These are phyloP conservation scores for Phytophthora cactorum DNA, from an alignment of 352 stramenopile genomes.

Conservation along the genomic window DNA sequence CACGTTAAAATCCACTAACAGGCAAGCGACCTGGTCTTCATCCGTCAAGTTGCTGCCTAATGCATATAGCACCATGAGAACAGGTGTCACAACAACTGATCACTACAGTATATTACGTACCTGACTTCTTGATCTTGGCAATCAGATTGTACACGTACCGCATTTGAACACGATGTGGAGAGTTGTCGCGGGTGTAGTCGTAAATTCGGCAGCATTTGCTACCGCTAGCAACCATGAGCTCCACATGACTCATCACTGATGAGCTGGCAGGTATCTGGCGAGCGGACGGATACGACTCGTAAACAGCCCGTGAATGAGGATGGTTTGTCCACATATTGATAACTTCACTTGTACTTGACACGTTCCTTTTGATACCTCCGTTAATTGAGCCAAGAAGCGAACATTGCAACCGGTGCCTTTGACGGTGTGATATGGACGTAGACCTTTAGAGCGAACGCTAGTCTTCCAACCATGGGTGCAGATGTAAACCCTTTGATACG, in stretches of 20 bases:
- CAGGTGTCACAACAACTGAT: no score
- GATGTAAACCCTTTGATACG: not conserved
- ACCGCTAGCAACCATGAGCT: constrained; percentile 12
- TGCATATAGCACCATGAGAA: not conserved
- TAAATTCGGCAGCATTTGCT: constrained; percentile 30
- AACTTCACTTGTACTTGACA: not conserved
- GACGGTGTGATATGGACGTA: not conserved
- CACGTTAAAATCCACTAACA: no score
- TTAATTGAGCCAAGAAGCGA: not conserved
- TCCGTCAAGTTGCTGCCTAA: not conserved
- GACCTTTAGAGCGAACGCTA: not conserved
- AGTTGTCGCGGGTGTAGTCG: constrained; percentile 7
- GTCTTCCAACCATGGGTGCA: not conserved
- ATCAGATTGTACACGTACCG: constrained; percentile 14
- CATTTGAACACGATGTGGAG: not conserved
- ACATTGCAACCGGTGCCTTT: not conserved
- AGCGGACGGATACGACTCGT: no score
- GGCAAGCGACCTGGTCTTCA: not conserved
- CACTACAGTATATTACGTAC: not conserved
- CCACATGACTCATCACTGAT: constrained; percentile 8
- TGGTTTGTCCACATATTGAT: no score
- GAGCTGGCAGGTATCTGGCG: not conserved
- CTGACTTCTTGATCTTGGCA: constrained; percentile 9
- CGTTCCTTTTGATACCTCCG: not conserved
- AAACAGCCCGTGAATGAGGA: no score